These are phyloP conservation scores for Eucalyptus pumila DNA, from an alignment of 345 rosid genomes.

Conservation along the genomic window DNA sequence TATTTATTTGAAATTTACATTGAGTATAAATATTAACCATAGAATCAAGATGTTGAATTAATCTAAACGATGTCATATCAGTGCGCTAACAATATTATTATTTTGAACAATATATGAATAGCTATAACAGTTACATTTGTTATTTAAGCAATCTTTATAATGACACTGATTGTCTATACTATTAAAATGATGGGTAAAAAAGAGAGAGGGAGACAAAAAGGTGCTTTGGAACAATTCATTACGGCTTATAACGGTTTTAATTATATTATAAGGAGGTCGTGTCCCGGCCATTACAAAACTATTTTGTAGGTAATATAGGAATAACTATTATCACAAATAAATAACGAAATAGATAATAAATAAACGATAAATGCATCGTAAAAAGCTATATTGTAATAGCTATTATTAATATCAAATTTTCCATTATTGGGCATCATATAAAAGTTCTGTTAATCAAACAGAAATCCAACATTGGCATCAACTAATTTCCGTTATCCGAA, in stretches of 20 bases:
- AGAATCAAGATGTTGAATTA: not conserved
- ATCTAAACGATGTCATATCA: too few relatives aligned
- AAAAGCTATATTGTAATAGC: too few relatives aligned
- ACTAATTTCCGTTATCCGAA: not conserved
- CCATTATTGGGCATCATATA: not conserved
- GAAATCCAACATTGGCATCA: not conserved
- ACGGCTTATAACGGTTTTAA: not conserved
- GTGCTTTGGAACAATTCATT: not conserved
- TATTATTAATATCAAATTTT: too few relatives aligned
- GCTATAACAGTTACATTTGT: not conserved
- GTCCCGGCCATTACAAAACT: not conserved
- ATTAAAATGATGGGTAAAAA: not conserved
- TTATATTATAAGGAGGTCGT: not conserved
- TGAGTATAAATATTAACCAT: not conserved
- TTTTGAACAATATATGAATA: too few relatives aligned
- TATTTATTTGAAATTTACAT: too few relatives aligned
- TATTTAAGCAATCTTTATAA: too few relatives aligned
- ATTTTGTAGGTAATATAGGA: not conserved
- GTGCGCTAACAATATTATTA: not conserved
- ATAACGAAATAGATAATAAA: too few relatives aligned
- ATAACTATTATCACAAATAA: too few relatives aligned
- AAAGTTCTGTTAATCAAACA: too few relatives aligned
- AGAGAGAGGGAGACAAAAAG: too few relatives aligned
- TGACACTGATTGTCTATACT: not conserved
- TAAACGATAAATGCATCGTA: too few relatives aligned